phyloP scores from a whole-genome alignment of 306 rosid genomes.

The Nissolia schottii region DNA sequence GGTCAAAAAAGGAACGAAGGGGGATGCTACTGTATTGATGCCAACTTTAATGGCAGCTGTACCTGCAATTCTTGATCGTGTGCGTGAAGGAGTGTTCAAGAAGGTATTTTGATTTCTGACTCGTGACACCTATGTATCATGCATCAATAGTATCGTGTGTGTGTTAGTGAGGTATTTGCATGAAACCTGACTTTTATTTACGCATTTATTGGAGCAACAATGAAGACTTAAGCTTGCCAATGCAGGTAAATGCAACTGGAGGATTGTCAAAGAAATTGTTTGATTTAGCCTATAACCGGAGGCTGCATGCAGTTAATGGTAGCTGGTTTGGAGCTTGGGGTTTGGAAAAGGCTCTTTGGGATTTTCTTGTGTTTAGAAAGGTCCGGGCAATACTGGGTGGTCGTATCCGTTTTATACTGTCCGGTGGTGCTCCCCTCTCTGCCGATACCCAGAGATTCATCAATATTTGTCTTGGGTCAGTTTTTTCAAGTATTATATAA shows the following conservation, averaged over 20 bases:
- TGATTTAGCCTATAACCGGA: slow-evolving; percentile 76
- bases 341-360: slow-evolving; percentile 69
- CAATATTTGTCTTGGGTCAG: slow-evolving; percentile 90
- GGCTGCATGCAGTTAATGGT: slow-evolving; percentile 74
- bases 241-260: slow-evolving; percentile 72
- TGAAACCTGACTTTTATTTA: neutral
- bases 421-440: slow-evolving; percentile 97
- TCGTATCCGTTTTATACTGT: slow-evolving; percentile 62
- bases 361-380: slow-evolving; percentile 72
- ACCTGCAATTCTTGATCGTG: slow-evolving; percentile 92
- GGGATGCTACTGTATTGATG: slow-evolving; percentile 60
- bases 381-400: slow-evolving; percentile 82
- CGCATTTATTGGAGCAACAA: neutral
- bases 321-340: slow-evolving; percentile 95
- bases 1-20: slow-evolving; percentile 79
- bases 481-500: slow-evolving; percentile 9
- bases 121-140: slow-evolving; percentile 1
- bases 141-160: neutral
- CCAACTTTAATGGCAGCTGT: slow-evolving; percentile 93
- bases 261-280: slow-evolving; percentile 71
- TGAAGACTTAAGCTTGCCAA: slow-evolving; percentile 20
- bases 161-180: neutral
- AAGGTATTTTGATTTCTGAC: slow-evolving; percentile 50
- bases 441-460: slow-evolving; percentile 85
- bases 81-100: slow-evolving; percentile 84